Evolutionary conservation across 768 basidiomycete genomes (phyloP), one percentile per base, ranked within the genome.

Genomic region (Cantharellus anzutake): DNA sequence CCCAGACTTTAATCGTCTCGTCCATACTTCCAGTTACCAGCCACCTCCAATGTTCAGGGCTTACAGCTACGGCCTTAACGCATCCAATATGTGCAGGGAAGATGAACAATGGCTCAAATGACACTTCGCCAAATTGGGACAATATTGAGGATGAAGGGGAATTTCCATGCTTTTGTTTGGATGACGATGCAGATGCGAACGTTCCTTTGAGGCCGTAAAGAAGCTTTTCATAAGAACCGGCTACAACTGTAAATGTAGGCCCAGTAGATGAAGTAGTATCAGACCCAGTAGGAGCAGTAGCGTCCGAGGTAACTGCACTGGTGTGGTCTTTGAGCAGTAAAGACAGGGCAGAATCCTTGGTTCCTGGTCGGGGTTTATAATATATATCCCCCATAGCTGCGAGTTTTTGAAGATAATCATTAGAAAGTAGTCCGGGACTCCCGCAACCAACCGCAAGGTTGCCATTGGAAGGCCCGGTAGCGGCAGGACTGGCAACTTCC

Each of bases 1-100:
- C 92, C 96, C 96, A 99, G 4, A 99, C 83, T 69, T 97, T 97
- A 65, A 98, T 73, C 56, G 93, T 86, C 70, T 98, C 96, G 68
- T 99, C 96, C n/a, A 86, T 79, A 63, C 89, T 90, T 4, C 92
- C 96, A 0, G 86, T 91, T 4, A 91, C 94, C 14, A 98, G 76
- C 91, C 92, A 97, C 72, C 96, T 97, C 1, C 91, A 91, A 40
- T 92, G 91, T 2, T 79, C 71, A 2, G 91, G 91, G 0, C 86
- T 86, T 0, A 88, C 86, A 2, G 91, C 84, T 39, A 93, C 84
- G 5, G 89, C 80, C 67, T 93, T 92, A 61, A 99, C 84, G 66
- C 82, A 91, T 2, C 88, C 90, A 51, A 94, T 81, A 68, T 99
- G 96, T 0, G 96, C 96, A 38, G 96, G 93, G 72, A 99, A 99